phyloP scores from a whole-genome alignment of 331 rosid species.

The Prunus yedoensis region DNA sequence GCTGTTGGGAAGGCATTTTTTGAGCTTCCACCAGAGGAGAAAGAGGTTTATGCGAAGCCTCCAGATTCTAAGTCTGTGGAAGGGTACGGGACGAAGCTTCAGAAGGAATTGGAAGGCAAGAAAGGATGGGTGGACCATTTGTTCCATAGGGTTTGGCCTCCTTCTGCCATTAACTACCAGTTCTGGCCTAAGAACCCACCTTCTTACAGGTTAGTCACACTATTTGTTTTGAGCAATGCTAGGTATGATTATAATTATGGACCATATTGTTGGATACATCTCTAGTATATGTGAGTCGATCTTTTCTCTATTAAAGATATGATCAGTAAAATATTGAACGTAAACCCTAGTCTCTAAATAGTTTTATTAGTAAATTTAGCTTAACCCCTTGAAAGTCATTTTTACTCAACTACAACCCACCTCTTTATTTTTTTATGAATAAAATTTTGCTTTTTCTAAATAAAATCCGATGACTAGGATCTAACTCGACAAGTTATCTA shows the following conservation, averaged over 20 bases:
- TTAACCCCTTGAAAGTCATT: too few relatives aligned
- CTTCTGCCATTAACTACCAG: conserved; percentile 46
- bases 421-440: too few relatives aligned
- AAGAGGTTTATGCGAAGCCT: conserved; percentile 47
- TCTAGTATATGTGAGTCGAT: too few relatives aligned
- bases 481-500: too few relatives aligned
- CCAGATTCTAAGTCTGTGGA: conserved; percentile 36
- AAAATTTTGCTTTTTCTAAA: too few relatives aligned
- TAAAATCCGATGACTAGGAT: too few relatives aligned
- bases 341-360: too few relatives aligned
- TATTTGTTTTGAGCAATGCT: not conserved
- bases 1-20: conserved; percentile 58
- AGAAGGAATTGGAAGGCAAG: conserved; percentile 58
- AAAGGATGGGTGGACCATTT: conserved; percentile 81
- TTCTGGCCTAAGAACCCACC: conserved; percentile 69
- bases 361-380: too few relatives aligned
- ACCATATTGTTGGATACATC: too few relatives aligned
- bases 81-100: conserved; percentile 62
- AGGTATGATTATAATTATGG: not conserved
- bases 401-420: too few relatives aligned
- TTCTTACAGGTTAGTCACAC: conserved; percentile 51
- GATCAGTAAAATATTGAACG: too few relatives aligned
- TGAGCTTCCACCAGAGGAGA: conserved; percentile 53
- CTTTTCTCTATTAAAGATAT: too few relatives aligned
- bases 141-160: conserved; percentile 67